Conservation (phyloP, 805 yeast genomes). For the Wickerhamiella occidentalis region DNA sequence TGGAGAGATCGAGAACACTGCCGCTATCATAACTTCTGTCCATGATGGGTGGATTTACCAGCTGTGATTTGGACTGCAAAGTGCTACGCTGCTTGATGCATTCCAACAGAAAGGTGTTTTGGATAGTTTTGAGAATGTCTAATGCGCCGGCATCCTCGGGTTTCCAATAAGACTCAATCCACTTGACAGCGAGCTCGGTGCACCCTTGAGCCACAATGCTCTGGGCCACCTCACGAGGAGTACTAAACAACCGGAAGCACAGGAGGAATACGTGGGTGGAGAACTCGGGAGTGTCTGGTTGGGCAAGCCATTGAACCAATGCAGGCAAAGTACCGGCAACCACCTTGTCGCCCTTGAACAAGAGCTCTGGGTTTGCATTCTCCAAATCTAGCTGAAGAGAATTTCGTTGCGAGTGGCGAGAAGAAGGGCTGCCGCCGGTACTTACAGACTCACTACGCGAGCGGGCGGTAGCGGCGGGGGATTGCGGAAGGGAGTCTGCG, state of each 20-base stretch:
- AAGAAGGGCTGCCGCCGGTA: neutral
- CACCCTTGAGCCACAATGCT: conserved; percentile 2
- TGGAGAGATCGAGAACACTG: conserved; percentile 2
- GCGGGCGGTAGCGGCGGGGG: neutral
- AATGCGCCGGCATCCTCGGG: conserved; percentile 47
- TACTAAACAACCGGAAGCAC: conserved; percentile 61
- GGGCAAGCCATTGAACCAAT: conserved; percentile 24
- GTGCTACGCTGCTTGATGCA: conserved; percentile 9
- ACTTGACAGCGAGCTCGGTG: conserved; percentile 26
- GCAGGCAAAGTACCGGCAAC: conserved; percentile 28
- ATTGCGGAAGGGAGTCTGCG: conserved; percentile 6
- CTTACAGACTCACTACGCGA: neutral
- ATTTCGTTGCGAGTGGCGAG: neutral
- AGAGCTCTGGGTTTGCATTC: conserved; percentile 12
- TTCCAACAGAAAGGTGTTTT: conserved; percentile 1
- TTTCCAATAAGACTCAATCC: conserved; percentile 91
- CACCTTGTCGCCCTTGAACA: conserved; percentile 21
- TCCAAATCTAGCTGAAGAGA: neutral
- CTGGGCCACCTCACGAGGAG: conserved; percentile 54
- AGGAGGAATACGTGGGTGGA: conserved; percentile 64
- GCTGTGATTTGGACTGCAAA: neutral
- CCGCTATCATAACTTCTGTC: conserved; percentile 2
- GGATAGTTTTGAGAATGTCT: conserved; percentile 62
- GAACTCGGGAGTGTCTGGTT: conserved; percentile 26
- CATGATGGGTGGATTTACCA: conserved; percentile 7